Base-by-base conservation (phyloP, 352 stramenopile genomes). In the Globisporangium iwayamae region DNA sequence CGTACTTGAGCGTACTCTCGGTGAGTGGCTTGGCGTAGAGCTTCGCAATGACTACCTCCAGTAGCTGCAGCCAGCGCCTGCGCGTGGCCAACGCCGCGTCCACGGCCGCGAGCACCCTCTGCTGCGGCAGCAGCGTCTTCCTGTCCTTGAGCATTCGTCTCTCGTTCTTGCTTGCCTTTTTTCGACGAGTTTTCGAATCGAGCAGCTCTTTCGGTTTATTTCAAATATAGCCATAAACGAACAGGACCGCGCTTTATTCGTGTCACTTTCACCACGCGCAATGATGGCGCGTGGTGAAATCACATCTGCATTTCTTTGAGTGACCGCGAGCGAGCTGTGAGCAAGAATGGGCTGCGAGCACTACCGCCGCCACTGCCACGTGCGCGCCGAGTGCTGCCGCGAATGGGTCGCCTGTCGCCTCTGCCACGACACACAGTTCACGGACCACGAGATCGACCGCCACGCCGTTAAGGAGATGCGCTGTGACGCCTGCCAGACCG, bases 321-420 rank as follows among this genome's bases (percentile, higher is more conserved):
- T 11, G 32, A 32, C 45, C 36, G 14, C 9, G 11, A 36, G 32
- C 7, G 32, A 36, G 32, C 34, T 10, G 7, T 14, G 36, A 41
- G 36, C 36, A 41, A 41, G 9, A 41, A 62, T 62, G 11, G 68
- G 60, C 16, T 92, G 83, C 55, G 70, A 65, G 14, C 83, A 92
- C 77, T 92, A 92, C 72, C 51, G 60, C 9, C 76, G 83, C 3
- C 78, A 77, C 39, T 90, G 83, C 65, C 70, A 88, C 51, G 83
- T 94, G 56, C 66, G 81, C 57, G 85, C 85, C 39, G 74, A 87
- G 65, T 94, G 85, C 72, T 94, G 85, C 64, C 69, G 79, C 22
- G 54, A 81, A 54, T 94, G 85, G 85, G 79, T 94, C 59, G 72
- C 70, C 34, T 94, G 85, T 53, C 74, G 85, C 6, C 70, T 94